phyloP scores from a whole-genome alignment of 257 asterid genomes.

The Lycium barbarum region DNA sequence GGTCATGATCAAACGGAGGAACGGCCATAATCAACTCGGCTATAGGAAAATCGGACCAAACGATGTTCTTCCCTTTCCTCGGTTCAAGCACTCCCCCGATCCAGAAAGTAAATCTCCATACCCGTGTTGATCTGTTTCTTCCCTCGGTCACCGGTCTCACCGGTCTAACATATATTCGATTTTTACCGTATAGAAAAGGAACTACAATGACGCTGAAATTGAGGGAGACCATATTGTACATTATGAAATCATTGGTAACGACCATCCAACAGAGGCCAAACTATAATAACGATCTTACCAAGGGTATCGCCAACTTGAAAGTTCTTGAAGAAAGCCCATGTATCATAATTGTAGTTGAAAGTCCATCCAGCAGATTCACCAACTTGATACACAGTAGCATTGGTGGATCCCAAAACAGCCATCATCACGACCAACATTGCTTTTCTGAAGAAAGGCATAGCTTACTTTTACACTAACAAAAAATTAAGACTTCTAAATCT shows the following conservation, averaged over 20 bases:
- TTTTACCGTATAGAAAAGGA: too few species aligned
- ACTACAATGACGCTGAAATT: not conserved
- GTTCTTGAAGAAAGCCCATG: not conserved
- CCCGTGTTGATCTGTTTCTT: too few species aligned
- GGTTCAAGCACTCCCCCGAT: too few species aligned
- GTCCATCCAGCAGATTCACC: not conserved
- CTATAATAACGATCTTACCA: not conserved
- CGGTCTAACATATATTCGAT: too few species aligned
- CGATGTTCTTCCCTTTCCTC: too few species aligned
- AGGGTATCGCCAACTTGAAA: conserved; percentile 15
- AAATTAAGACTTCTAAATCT: not conserved
- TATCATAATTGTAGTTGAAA: not conserved
- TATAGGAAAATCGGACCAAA: too few species aligned
- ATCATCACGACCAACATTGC: not conserved
- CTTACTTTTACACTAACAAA: not conserved
- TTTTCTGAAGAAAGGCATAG: not conserved
- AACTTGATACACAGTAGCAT: not conserved
- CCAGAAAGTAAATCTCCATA: too few species aligned
- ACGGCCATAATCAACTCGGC: too few species aligned
- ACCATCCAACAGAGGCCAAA: too few species aligned
- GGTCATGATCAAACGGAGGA: too few species aligned
- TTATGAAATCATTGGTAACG: too few species aligned
- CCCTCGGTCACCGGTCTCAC: too few species aligned
- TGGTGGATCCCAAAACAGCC: not conserved
- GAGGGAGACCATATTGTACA: not conserved